These are phyloP conservation scores for Liquidambar formosana DNA, from an alignment of 164 flowering plant species.

Conservation along the genomic window DNA sequence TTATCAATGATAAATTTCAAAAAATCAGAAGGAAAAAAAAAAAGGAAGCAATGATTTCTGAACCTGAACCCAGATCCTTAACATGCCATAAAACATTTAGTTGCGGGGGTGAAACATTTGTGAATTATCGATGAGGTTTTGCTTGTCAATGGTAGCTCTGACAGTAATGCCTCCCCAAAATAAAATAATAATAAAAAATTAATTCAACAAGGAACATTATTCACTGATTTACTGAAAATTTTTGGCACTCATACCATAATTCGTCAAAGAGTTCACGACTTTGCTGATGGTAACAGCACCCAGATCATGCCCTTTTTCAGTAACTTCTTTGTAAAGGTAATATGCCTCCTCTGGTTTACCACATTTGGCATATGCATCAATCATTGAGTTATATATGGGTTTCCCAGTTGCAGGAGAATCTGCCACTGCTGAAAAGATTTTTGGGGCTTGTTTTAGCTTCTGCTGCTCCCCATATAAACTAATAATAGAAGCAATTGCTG, in stretches of 20 bases:
- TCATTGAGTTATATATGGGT: constrained; percentile 49
- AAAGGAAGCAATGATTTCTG: too few relatives aligned
- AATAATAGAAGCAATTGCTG: constrained; percentile 60
- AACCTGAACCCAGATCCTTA: too few relatives aligned
- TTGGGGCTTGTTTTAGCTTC: constrained; percentile 51
- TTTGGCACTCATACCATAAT: constrained; percentile 41
- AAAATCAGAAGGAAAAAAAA: too few relatives aligned
- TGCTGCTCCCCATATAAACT: constrained; percentile 50
- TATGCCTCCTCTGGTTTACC: constrained; percentile 55
- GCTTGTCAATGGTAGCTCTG: neutral
- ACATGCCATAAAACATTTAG: too few relatives aligned
- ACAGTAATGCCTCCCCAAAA: neutral
- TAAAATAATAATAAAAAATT: neutral
- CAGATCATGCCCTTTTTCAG: constrained; percentile 43
- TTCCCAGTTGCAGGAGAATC: constrained; percentile 31
- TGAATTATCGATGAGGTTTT: neutral
- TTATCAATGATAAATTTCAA: too few relatives aligned
- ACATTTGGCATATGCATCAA: constrained; percentile 69
- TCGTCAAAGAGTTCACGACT: constrained; percentile 67
- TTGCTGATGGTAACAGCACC: constrained; percentile 69
- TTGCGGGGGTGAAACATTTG: neutral
- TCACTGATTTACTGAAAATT: constrained; percentile 2
- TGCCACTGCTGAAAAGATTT: constrained; percentile 39
- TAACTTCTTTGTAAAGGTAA: constrained; percentile 49
- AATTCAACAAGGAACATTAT: neutral